These are phyloP conservation scores for Kandelia obovata DNA, from an alignment of 345 rosid species.

Conservation along the genomic window DNA sequence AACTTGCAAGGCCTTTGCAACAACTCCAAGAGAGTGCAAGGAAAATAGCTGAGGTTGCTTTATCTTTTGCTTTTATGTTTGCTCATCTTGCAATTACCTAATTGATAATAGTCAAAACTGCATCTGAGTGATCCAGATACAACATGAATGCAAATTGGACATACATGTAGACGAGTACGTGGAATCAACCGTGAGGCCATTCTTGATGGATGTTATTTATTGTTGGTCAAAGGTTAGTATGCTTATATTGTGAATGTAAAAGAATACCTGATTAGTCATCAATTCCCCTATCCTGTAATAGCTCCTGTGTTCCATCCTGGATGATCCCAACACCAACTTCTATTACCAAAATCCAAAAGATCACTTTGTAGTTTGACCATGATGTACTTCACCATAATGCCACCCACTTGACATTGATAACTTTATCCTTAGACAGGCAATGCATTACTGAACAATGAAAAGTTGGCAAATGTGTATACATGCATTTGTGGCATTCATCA, in stretches of 20 bases:
- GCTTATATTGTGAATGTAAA: neutral
- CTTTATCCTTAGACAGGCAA: too few relatives aligned
- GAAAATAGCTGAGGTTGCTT: slow-evolving; percentile 84
- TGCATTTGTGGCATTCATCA: too few relatives aligned
- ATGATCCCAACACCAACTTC: too few relatives aligned
- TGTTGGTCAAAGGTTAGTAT: slow-evolving; percentile 88
- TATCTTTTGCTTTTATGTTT: neutral
- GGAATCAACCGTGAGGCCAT: slow-evolving; percentile 92
- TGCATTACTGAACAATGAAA: too few relatives aligned
- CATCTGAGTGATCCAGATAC: slow-evolving; percentile 52
- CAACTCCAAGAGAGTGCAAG: slow-evolving; percentile 97
- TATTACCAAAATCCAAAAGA: too few relatives aligned
- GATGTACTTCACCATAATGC: too few relatives aligned
- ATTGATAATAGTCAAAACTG: neutral
- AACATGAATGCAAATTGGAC: slow-evolving; percentile 95
- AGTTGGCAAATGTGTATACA: too few relatives aligned
- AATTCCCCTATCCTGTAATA: too few relatives aligned
- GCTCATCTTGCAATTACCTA: slow-evolving; percentile 7
- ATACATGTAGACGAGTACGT: slow-evolving; percentile 86
- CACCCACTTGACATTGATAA: too few relatives aligned
- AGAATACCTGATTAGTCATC: neutral
- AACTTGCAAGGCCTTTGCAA: slow-evolving; percentile 84
- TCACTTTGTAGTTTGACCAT: too few relatives aligned
- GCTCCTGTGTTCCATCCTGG: too few relatives aligned
- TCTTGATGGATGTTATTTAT: slow-evolving; percentile 92